Conservation (phyloP, 305 asterid genomes). For the Lippia alba region DNA sequence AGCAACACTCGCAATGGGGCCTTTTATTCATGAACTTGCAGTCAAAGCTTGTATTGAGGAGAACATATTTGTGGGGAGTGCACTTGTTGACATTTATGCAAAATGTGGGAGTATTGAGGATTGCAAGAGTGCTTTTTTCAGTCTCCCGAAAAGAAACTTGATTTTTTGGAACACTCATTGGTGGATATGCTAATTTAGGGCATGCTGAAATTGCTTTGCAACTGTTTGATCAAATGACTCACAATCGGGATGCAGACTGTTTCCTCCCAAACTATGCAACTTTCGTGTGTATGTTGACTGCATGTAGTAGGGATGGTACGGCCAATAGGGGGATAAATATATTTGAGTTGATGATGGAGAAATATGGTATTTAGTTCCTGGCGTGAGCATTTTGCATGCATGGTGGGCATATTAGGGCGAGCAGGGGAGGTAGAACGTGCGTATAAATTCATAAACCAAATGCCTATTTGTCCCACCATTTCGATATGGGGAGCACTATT, state of each 20-base stretch:
- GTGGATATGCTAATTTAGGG: constrained; percentile 89
- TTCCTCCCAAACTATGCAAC: constrained; percentile 77
- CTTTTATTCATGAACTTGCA: constrained; percentile 69
- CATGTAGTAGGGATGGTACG: constrained; percentile 89
- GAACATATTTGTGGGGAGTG: constrained; percentile 81
- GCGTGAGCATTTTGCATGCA: constrained; percentile 86
- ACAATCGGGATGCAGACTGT: constrained; percentile 21
- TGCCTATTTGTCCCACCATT: constrained; percentile 72
- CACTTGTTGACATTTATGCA: constrained; percentile 89
- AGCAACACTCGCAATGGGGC: constrained; percentile 77
- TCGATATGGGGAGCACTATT: constrained; percentile 91
- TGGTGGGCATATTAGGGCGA: constrained; percentile 89
- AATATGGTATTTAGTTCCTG: constrained; percentile 66
- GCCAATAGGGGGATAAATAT: constrained; percentile 67
- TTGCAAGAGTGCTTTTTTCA: constrained; percentile 62
- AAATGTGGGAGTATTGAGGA: constrained; percentile 81
- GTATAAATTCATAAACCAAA: constrained; percentile 52
- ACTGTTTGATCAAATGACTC: constrained; percentile 62
- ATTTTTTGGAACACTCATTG: constrained; percentile 83
- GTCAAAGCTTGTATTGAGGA: constrained; percentile 75
- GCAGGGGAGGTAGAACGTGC: constrained; percentile 87
- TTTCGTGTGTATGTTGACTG: constrained; percentile 73
- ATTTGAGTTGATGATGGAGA: constrained; percentile 62
- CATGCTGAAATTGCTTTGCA: constrained; percentile 66
- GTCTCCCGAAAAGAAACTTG: constrained; percentile 64